phyloP scores from a whole-genome alignment of 768 basidiomycete genomes.

The Rhodotorula paludigena region DNA sequence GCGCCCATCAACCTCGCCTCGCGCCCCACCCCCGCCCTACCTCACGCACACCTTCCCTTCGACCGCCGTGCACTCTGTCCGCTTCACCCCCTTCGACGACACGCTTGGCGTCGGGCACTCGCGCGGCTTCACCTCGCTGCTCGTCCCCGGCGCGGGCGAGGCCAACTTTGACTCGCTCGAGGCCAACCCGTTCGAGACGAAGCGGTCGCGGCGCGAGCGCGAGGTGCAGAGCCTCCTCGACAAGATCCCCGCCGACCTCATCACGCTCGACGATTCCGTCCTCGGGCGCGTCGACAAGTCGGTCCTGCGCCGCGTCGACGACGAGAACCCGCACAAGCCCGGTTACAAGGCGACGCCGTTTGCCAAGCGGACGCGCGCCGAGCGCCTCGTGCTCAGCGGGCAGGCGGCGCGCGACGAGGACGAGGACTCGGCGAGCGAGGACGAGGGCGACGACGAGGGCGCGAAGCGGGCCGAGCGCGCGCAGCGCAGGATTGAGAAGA shows the following conservation, averaged over 20 bases:
- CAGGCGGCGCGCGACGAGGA: conserved; percentile 49
- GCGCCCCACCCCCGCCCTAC: conserved; percentile 55
- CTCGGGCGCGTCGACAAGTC: conserved; percentile 44
- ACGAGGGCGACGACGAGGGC: conserved; percentile 49
- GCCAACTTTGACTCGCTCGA: conserved; percentile 90
- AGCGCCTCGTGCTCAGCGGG: conserved; percentile 55
- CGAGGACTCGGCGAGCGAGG: conserved; percentile 44
- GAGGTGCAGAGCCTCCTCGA: conserved; percentile 87
- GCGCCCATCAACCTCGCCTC: conserved; percentile 17
- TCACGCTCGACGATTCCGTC: conserved; percentile 56
- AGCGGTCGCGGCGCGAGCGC: conserved; percentile 71
- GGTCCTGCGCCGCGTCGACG: conserved; percentile 26
- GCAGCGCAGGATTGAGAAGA: conserved; percentile 43
- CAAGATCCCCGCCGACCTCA: conserved; percentile 92
- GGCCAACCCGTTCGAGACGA: conserved; percentile 90
- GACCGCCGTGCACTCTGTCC: conserved; percentile 65
- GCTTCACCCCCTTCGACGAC: conserved; percentile 88
- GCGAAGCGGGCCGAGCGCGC: conserved; percentile 19
- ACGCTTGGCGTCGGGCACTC: conserved; percentile 70
- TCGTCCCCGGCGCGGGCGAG: conserved; percentile 89
- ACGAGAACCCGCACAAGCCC: conserved; percentile 43
- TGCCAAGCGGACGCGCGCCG: conserved; percentile 69
- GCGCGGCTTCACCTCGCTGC: conserved; percentile 71
- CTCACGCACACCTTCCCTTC: conserved; percentile 79
- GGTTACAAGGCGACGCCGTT: conserved; percentile 55